These are phyloP conservation scores for Lipomyces chichibuensis DNA, from an alignment of 805 yeast genomes.

Conservation along the genomic window DNA sequence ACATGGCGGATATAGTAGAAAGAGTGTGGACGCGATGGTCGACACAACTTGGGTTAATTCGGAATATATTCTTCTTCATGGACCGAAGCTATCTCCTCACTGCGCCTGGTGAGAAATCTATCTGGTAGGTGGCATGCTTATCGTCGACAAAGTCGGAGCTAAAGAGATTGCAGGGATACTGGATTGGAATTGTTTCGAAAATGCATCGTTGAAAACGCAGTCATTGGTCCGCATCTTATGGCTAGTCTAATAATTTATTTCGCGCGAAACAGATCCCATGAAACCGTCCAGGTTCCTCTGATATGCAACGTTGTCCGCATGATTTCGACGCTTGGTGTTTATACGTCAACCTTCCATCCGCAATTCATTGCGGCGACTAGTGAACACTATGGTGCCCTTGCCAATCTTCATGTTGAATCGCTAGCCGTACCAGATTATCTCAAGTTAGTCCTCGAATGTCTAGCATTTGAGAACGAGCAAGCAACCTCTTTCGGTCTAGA, in stretches of 20 bases:
- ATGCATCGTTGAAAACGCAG: constrained; percentile 10
- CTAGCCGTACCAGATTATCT: constrained; percentile 27
- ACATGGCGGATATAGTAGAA: constrained; percentile 34
- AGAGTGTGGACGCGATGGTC: constrained; percentile 33
- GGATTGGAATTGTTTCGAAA: constrained; percentile 27
- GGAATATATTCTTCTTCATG: constrained; percentile 41
- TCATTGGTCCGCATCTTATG: constrained; percentile 9
- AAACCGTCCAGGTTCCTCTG: not conserved
- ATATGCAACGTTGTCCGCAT: constrained; percentile 15
- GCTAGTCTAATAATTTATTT: constrained; percentile 21
- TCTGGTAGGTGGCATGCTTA: constrained; percentile 25
- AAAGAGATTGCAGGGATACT: constrained; percentile 20
- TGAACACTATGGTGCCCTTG: constrained; percentile 18
- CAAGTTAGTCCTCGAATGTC: constrained; percentile 4
- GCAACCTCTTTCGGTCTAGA: constrained; percentile 19
- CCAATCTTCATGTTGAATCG: constrained; percentile 12
- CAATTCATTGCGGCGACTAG: constrained; percentile 21
- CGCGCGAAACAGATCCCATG: constrained; percentile 15
- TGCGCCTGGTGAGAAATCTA: constrained; percentile 25
- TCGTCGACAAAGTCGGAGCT: not conserved
- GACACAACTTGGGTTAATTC: constrained; percentile 34
- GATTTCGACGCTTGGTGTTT: constrained; percentile 26
- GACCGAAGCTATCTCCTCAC: constrained; percentile 40
- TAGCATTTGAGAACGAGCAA: constrained; percentile 25
- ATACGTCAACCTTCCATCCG: constrained; percentile 22